Evolutionary conservation across 2,329 filamentous ascomycete genomes (phyloP), one percentile per base, ranked within the genome.

Genomic region (Trichophyton rubrum): DNA sequence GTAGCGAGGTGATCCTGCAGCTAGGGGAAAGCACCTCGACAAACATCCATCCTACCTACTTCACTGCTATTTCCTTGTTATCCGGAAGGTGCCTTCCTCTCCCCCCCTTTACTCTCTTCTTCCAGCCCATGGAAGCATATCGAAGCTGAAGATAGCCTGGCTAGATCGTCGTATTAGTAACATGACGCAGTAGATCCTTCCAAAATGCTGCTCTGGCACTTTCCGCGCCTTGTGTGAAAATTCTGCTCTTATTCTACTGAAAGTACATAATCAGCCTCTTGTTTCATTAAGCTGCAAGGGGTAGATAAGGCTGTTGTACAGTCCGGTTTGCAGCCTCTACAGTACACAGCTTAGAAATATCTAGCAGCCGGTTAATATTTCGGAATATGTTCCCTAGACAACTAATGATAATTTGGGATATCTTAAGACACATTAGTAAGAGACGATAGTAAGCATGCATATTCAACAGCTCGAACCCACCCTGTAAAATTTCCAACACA

Each of bases 261-360:
- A 13, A 33, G 13, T 22, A 24, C 13, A 53, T n/a, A 53, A 7
- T 53, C 49, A 53, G 27, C 22, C 49, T 53, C 27, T 53, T 53
- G 49, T 53, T 53, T 53, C 49, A 53, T 24, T 11, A 15, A 53
- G 11, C 49, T 53, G 49, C 49, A 53, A 51, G 49, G 49, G 49
- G 49, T 30, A 53, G 49, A 33, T 33, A 47, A 53, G 49, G 49
- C 49, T 53, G 27, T 53, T 33, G 24, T 30, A 30, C 49, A 13
- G 17, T 22, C 43, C 3, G 8, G 6, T 24, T 11, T 20, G 24
- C 27, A 53, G 9, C 11, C 15, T 33, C 22, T 33, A 8, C 49
- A 6, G 17, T 53, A 24, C 49, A 27, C 22, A 5, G 49, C 49
- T 53, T 53, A 53, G 13, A 53, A 53, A 53, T 33, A 11, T n/a